phyloP scores from a whole-genome alignment of 768 basidiomycete species.

The Hericium coralloides region DNA sequence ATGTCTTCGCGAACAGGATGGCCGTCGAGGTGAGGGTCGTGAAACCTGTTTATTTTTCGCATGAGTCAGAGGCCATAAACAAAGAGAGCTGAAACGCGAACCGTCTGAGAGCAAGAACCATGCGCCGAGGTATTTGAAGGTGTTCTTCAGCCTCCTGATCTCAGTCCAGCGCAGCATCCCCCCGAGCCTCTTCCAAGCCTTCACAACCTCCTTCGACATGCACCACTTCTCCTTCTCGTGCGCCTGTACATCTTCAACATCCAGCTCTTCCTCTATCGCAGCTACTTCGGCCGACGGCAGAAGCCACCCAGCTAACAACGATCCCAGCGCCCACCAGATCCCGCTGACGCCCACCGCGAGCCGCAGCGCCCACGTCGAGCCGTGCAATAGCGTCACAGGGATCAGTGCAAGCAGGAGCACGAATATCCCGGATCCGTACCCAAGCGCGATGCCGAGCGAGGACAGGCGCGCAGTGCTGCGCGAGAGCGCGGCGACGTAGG shows the following conservation, averaged over 20 bases:
- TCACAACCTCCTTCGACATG: constrained; percentile 40
- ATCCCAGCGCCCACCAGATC: constrained; percentile 81
- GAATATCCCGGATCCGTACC: constrained; percentile 77
- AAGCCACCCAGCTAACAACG: constrained; percentile 70
- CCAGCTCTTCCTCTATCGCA: constrained; percentile 9
- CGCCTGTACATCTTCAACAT: background rate
- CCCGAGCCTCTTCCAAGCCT: constrained; percentile 71
- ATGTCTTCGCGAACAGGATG: constrained; percentile 86
- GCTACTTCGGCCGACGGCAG: constrained; percentile 37
- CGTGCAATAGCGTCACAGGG: constrained; percentile 65
- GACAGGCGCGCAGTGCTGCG: constrained; percentile 78
- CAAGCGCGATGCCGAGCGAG: constrained; percentile 76
- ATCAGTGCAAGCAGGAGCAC: constrained; percentile 66
- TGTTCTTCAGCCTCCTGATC: constrained; percentile 66
- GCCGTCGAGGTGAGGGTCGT: constrained; percentile 91
- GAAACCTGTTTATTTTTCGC: constrained; percentile 43
- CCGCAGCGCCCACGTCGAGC: constrained; percentile 70
- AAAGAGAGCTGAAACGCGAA: constrained; percentile 22
- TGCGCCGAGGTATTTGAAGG: constrained; percentile 83
- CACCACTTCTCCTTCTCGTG: constrained; percentile 28
- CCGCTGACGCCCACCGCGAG: constrained; percentile 83
- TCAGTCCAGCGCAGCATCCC: constrained; percentile 68
- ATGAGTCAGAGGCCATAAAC: background rate
- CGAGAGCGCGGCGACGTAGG: constrained; percentile 54
- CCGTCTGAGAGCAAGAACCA: constrained; percentile 96